Base-by-base conservation (phyloP, 2,329 filamentous ascomycete species). In the Diaporthe ampelina region DNA sequence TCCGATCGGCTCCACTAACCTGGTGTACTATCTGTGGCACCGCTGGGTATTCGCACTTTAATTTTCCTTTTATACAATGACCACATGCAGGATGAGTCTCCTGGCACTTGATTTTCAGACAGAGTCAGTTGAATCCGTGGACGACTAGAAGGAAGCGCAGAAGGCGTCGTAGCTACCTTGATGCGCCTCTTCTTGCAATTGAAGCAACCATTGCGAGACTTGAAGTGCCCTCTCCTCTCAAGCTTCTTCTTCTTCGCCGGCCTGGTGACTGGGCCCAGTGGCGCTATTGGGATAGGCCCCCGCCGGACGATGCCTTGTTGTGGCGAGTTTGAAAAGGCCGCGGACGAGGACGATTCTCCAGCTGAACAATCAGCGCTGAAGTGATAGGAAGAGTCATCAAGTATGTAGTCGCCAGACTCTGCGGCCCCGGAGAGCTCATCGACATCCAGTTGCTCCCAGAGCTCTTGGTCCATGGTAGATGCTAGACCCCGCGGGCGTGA, bases 171-270 rank as follows among this genome's bases (percentile, higher is more conserved):
- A 70, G 76, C 29, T 81, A 88, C 89, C 87, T 91, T 93, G 80
- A 93, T 92, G 74, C 91, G 88, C 54, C 91, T 84, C 73, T 88
- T 85, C 81, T 93, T 93, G 83, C 91, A 93, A 80, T 92, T 92
- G 81, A 88, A 93, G 81, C 91, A 93, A 11, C 91, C 91, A 21
- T 88, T 85, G 32, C 91, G 86, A 68, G 90, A 92, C 81, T 93
- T 93, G 15, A 90, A 92, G 76, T 93, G 91, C 0, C 91, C 91
- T 76, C 90, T 87, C 72, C 91, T 83, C 79, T 90, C 89, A 35
- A 88, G 76, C 58, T 85, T 83, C 77, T 84, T 84, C 77, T 81
- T 85, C 8, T 56, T 69, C 17, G 68, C 58, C 4, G 74, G 54
- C 32, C 43, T 61, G 13, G 32, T 11, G 45, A 67, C 13, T 15